A percentile compares a stretch with the other conserved stretches of the same genome.
These are phyloP conservation scores for Aspergillus sclerotialis DNA, from an alignment of 2,329 filamentous ascomycete species.

Conservation along the genomic window DNA sequence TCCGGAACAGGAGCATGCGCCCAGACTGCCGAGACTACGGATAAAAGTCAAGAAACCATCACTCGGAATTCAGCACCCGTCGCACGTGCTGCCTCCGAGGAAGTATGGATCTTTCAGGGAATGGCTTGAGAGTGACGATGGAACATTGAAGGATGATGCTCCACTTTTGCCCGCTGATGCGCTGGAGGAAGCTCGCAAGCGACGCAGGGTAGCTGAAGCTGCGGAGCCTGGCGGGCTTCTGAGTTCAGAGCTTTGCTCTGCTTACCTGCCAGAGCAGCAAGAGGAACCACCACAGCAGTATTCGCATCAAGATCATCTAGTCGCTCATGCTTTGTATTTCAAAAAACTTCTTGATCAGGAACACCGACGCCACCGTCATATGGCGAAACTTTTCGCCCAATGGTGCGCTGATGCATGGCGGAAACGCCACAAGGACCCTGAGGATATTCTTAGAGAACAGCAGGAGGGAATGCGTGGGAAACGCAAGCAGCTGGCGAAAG, in stretches of 20 bases:
- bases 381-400: conserved; percentile 69
- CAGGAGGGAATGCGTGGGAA: conserved; percentile 58
- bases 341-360: conserved; percentile 73
- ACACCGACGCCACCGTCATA: conserved; percentile 66
- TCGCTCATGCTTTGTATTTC: conserved; percentile 72
- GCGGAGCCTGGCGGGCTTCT: conserved; percentile 68
- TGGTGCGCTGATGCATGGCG: conserved; percentile 37
- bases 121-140: conserved; percentile 54
- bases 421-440: conserved; percentile 41
- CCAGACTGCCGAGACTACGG: conserved; percentile 29
- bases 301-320: conserved; percentile 79
- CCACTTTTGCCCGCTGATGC: conserved; percentile 54
- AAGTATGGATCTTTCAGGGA: conserved; percentile 52
- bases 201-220: conserved; percentile 65
- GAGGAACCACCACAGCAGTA: conserved; percentile 74
- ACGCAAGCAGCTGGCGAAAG: conserved; percentile 65
- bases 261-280: conserved; percentile 65
- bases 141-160: conserved; percentile 37
- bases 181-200: conserved; percentile 60
- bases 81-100: conserved; percentile 39
- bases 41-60: conserved; percentile 48
- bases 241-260: conserved; percentile 61
- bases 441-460: conserved; percentile 77
- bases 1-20: conserved; percentile 15
- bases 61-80: conserved; percentile 45